Evolutionary conservation across 306 rosid species (phyloP).

Genomic region (Pterocarpus santalinus): DNA sequence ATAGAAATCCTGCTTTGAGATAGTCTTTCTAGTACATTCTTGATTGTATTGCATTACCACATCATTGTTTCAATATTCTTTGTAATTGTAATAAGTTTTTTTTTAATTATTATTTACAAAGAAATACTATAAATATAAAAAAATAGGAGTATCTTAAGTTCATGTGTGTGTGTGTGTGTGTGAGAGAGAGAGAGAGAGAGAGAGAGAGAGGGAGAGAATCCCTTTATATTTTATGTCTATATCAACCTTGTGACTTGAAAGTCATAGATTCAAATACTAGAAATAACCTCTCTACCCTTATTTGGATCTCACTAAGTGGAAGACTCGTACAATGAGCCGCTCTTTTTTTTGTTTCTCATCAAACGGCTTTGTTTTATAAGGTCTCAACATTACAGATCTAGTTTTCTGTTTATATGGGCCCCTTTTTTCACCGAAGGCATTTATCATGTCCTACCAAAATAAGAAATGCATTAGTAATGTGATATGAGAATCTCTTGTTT

Average conservation of each 20-base stretch:
- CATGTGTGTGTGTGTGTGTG: not conserved
- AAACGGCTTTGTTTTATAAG: no score
- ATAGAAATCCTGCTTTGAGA: conserved; percentile 25
- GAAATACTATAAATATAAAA: conserved; percentile 30
- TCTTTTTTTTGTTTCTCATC: no score
- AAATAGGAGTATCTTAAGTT: not conserved
- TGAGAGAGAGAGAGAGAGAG: no score
- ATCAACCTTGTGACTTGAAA: no score
- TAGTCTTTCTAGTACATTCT: conserved; percentile 28
- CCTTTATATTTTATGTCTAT: no score
- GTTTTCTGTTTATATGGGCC: not conserved
- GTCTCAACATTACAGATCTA: not conserved
- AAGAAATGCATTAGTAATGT: no score
- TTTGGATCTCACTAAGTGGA: no score
- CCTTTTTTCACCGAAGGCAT: not conserved
- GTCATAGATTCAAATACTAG: no score
- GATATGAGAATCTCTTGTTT: not conserved
- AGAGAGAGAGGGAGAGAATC: no score
- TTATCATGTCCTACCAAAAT: no score
- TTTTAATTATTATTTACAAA: not conserved
- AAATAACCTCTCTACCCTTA: no score
- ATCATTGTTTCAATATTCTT: conserved; percentile 40
- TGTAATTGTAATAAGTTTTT: conserved; percentile 43
- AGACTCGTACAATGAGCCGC: no score
- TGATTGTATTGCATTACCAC: conserved; percentile 32